Base-by-base conservation (phyloP, 2,329 filamentous ascomycete genomes). In the Nannizzia gypsea region DNA sequence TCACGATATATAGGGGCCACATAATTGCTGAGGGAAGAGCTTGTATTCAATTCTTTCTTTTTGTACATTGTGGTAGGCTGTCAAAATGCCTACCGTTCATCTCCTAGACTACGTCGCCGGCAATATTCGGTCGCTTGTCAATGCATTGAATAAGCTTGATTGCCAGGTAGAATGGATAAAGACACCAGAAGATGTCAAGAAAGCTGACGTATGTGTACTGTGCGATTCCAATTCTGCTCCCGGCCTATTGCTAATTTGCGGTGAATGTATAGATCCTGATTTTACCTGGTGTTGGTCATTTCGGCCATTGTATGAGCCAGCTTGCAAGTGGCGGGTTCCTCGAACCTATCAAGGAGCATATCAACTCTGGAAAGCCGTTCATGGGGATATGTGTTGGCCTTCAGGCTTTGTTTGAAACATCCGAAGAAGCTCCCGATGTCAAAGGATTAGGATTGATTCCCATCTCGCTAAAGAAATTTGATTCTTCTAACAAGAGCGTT, bases 381-480 rank as follows among this genome's bases (percentile, higher is more conserved):
- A 95, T 99, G 86, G 91, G 88, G 56, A 95, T 99, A 69, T 99
- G 93, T 70, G 93, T 99, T 59, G 93, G 93, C 2, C 73, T 97
- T 13, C 93, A 99, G 74, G 90, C 89, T 0, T 78, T 99, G 0
- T 97, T 96, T 69, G 81, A 89, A 65, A 87, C 88, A 6, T 97
- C 93, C 0, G 83, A 84, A 44, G 93, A 99, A 72, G 86, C 89
- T 64, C 77, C 84, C 0, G 73, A 78, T 17, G 84, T 89, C 13
- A 75, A 84, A 1, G 93, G 93, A 0, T 77, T 99, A 55, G 87
- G 86, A 3, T 52, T 95, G 28, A 84, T 97, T 63, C 84, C 86
- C 50, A 83, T 82, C 42, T 77, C 76, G 9, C 81, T 99, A 64
- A 80, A 83, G 69, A 85, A 86, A 62, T 99, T 99, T 76, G 78